phyloP scores from a whole-genome alignment of 139 green algal genomes.

The Picochlorum sp. region DNA sequence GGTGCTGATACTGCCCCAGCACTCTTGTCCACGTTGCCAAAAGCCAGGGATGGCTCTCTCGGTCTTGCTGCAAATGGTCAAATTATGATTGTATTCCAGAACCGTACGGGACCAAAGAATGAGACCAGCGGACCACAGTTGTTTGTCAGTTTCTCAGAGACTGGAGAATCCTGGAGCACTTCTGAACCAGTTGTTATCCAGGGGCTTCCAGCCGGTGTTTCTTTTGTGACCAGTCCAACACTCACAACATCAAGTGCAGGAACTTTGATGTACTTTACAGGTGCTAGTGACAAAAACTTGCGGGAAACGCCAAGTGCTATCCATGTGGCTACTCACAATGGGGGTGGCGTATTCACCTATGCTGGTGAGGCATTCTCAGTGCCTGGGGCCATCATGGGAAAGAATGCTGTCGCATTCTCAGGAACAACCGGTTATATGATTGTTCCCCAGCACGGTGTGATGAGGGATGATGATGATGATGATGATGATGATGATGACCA shows the following conservation, averaged over 20 bases:
- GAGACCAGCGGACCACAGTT: neutral
- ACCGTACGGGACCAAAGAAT: neutral
- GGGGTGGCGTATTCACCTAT: neutral
- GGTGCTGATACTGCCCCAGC: neutral
- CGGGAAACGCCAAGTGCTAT: conserved; percentile 4
- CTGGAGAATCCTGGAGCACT: neutral
- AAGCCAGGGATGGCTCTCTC: conserved; percentile 1
- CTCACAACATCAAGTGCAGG: neutral
- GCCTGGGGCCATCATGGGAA: neutral
- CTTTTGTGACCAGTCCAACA: neutral
- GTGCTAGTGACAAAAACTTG: neutral
- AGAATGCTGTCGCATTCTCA: neutral
- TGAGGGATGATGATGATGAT: neutral
- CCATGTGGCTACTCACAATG: neutral
- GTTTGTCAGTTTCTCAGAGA: conserved; percentile 2
- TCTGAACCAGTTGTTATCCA: conserved; percentile 2
- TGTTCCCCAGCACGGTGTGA: neutral
- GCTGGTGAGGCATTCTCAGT: neutral
- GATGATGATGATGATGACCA: neutral
- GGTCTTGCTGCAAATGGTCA: neutral
- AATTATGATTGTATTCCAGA: conserved; percentile 1
- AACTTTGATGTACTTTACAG: neutral
- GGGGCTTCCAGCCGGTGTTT: neutral
- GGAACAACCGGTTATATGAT: neutral
- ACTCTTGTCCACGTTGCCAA: neutral